phyloP scores from a whole-genome alignment of 768 basidiomycete species.

The Calocera viscosa region DNA sequence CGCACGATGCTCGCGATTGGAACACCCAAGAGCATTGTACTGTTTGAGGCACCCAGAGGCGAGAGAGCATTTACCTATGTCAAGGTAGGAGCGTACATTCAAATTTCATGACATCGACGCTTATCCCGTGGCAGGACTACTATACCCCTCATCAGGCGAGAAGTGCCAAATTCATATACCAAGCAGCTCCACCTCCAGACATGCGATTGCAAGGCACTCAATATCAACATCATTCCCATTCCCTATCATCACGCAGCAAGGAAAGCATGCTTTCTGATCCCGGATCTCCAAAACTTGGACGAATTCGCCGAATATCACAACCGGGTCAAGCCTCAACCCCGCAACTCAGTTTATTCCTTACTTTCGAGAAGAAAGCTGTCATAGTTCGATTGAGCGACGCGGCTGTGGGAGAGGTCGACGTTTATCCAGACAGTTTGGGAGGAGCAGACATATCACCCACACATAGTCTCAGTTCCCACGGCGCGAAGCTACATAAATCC shows the following conservation, averaged over 20 bases:
- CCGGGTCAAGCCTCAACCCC: constrained; percentile 29
- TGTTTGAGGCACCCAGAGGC: constrained; percentile 73
- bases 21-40: constrained; percentile 55
- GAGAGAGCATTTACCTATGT: constrained; percentile 73
- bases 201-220: constrained; percentile 36
- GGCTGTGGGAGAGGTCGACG: constrained; percentile 63
- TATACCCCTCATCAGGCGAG: constrained; percentile 63
- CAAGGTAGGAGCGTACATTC: constrained; percentile 39
- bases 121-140: constrained; percentile 48
- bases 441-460: neutral
- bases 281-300: neutral
- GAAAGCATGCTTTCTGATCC: neutral
- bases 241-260: constrained; percentile 14
- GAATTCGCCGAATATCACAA: neutral
- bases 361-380: constrained; percentile 81
- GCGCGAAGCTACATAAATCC: neutral
- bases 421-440: constrained; percentile 32
- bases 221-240: constrained; percentile 28
- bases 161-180: constrained; percentile 47
- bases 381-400: constrained; percentile 70
- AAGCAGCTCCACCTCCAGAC: constrained; percentile 11
- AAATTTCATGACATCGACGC: neutral
- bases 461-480: neutral
- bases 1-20: constrained; percentile 56
- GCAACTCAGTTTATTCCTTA: constrained; percentile 66